These are phyloP conservation scores for Pythium insidiosum DNA, from an alignment of 352 stramenopile genomes.

Conservation along the genomic window DNA sequence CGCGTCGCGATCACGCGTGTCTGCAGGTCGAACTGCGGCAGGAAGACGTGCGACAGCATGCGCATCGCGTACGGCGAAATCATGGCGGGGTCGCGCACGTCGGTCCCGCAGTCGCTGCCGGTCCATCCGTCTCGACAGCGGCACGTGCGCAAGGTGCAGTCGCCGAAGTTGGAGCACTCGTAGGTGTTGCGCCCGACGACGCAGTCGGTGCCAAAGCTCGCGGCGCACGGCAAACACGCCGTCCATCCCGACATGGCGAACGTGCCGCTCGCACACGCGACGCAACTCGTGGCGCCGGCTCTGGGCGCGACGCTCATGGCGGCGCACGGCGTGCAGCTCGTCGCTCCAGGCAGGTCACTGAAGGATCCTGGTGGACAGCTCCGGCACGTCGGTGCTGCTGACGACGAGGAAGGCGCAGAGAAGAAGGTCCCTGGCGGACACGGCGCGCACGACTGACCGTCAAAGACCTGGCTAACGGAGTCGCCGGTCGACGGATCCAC, in stretches of 20 bases:
- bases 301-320: constrained; percentile 26
- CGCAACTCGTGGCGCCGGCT: constrained; percentile 22
- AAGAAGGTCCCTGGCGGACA: not conserved
- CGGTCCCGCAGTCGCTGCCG: constrained; percentile 41
- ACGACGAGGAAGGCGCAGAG: not conserved
- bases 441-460: constrained; percentile 12
- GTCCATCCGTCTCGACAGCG: constrained; percentile 31
- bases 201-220: constrained; percentile 24
- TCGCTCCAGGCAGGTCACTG: constrained; percentile 4
- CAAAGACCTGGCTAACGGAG: constrained; percentile 14
- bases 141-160: constrained; percentile 44
- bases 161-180: constrained; percentile 47
- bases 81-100: not conserved
- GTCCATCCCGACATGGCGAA: constrained; percentile 49
- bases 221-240: constrained; percentile 39
- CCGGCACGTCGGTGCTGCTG: constrained; percentile 2
- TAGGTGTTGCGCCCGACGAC: constrained; percentile 39
- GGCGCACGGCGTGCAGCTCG: constrained; percentile 28
- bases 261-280: constrained; percentile 19
- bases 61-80: no score
- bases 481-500: constrained; percentile 22
- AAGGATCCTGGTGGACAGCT: constrained; percentile 39
- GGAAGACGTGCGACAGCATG: no score
- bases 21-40: no score
- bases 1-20: constrained; percentile 14